These are phyloP conservation scores for Chaetomium tenue DNA, from an alignment of 495 filamentous ascomycete species.

Conservation along the genomic window DNA sequence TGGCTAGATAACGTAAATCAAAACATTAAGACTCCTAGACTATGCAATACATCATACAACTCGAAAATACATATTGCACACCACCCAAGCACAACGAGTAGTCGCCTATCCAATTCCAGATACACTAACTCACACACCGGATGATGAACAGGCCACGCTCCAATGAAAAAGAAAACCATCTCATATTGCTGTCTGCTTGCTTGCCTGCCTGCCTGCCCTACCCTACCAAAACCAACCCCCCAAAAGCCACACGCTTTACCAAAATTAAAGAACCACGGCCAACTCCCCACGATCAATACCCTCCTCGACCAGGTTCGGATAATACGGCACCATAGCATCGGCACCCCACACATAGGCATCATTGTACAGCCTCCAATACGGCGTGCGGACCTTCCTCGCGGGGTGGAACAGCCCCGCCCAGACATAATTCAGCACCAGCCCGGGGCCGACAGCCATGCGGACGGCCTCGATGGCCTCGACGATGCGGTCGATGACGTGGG, in stretches of 20 bases:
- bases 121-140: background rate
- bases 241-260: background rate
- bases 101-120: background rate
- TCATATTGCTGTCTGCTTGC: background rate
- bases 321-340: constrained; percentile 95
- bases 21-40: background rate
- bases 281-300: constrained; percentile 72
- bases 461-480: constrained; percentile 97
- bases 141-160: background rate
- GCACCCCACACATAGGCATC: constrained; percentile 93
- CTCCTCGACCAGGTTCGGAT: constrained; percentile 78
- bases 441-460: constrained; percentile 87
- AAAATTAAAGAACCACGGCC: constrained; percentile 70
- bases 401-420: constrained; percentile 98
- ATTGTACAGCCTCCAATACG: constrained; percentile 96
- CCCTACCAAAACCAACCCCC: background rate
- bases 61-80: background rate
- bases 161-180: background rate
- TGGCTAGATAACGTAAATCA: background rate
- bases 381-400: constrained; percentile 84
- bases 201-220: background rate
- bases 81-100: background rate
- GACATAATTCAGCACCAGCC: constrained; percentile 91
- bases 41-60: background rate
- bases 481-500: constrained; percentile 97